Evolutionary conservation across 1,284 basidiomycete genomes (phyloP).

Genomic region (Cutaneotrichosporon mucoides): DNA sequence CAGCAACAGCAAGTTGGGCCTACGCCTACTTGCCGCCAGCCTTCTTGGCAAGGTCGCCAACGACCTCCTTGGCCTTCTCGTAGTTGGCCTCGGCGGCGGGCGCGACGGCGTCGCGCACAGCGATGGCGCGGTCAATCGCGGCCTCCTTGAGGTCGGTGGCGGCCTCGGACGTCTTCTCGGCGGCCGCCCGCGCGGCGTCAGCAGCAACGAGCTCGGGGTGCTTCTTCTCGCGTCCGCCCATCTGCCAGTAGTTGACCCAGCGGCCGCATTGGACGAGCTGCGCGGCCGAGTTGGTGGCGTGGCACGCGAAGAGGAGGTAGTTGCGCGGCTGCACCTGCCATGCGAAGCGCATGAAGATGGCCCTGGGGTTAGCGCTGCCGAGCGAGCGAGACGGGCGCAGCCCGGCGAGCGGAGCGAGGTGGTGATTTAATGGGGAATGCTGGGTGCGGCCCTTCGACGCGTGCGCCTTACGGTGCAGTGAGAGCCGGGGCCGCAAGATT

Average conservation of each 20-base stretch:
- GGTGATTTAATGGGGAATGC: no score
- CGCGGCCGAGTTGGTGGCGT: conserved; percentile 81
- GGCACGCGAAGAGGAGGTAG: conserved; percentile 88
- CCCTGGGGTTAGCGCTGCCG: conserved; percentile 50
- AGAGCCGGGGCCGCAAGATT: no score
- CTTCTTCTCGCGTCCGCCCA: conserved; percentile 46
- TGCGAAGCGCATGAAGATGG: conserved; percentile 95
- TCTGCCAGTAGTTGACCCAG: conserved; percentile 79
- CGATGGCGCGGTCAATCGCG: conserved; percentile 14
- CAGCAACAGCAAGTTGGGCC: no score
- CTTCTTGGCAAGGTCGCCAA: conserved; percentile 3
- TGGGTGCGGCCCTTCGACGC: no score
- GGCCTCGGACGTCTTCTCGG: conserved; percentile 6
- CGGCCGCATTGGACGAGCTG: conserved; percentile 77
- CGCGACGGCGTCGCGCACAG: conserved; percentile 9
- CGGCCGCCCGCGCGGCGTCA: conserved; percentile 12
- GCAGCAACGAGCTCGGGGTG: conserved; percentile 26
- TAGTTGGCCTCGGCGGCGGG: conserved; percentile 17
- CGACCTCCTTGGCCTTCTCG: conserved; percentile 26
- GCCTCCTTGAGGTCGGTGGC: conserved; percentile 6
- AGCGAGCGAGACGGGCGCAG: neutral
- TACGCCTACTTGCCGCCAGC: conserved; percentile 1
- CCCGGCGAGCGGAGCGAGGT: no score
- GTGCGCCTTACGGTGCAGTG: no score
- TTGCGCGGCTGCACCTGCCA: conserved; percentile 96